Conservation (phyloP, 345 rosid genomes). For the Lepidium didymum region DNA sequence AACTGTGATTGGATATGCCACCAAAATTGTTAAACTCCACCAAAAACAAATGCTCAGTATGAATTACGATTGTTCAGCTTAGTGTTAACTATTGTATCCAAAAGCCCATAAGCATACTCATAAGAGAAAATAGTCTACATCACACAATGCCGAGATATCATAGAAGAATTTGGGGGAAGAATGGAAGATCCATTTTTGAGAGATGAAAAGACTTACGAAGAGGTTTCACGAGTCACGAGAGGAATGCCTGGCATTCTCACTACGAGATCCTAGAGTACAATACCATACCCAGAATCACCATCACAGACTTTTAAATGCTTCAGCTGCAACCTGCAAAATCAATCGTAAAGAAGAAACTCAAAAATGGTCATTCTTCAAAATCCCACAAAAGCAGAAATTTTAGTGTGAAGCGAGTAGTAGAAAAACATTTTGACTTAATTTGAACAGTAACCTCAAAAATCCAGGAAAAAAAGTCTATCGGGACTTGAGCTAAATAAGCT, state of each 20-base stretch:
- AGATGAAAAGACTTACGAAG: conserved; percentile 47
- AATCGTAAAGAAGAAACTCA: neutral
- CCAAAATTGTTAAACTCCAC: neutral
- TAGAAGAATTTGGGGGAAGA: neutral
- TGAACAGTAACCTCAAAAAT: neutral
- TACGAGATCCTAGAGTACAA: conserved; percentile 23
- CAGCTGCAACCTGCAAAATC: conserved; percentile 2
- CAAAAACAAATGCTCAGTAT: neutral
- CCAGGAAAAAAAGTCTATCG: neutral
- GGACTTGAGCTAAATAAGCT: neutral
- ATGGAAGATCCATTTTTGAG: neutral
- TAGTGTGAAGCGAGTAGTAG: neutral
- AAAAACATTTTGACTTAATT: neutral
- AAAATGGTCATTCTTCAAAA: neutral
- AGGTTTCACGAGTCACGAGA: conserved; percentile 64
- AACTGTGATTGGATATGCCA: conserved; percentile 29
- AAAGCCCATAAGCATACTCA: neutral
- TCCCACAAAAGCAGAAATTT: neutral
- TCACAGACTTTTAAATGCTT: neutral
- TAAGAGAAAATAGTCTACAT: neutral
- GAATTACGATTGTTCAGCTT: neutral
- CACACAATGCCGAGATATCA: neutral
- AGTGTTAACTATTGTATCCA: neutral
- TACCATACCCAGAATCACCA: conserved; percentile 35
- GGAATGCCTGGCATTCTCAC: conserved; percentile 93